Percentiles rank a stretch among this genome's conserved stretches.
phyloP scores from a whole-genome alignment of 345 rosid genomes.

The Brassica nigra region DNA sequence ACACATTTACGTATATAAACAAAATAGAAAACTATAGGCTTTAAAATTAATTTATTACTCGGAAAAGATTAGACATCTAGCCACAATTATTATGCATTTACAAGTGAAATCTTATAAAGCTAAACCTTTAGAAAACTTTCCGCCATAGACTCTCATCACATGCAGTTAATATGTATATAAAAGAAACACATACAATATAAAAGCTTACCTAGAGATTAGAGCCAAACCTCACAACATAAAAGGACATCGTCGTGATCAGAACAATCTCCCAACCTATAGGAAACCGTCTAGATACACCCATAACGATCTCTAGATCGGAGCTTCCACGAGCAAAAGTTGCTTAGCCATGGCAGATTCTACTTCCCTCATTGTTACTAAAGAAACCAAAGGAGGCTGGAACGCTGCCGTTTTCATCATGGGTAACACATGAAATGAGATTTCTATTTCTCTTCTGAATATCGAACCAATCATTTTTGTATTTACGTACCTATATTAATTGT shows the following conservation, averaged over 20 bases:
- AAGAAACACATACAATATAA: slow-evolving; percentile 7
- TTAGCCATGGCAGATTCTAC: slow-evolving; percentile 33
- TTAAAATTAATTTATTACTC: background rate
- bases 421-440: slow-evolving; percentile 35
- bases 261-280: background rate
- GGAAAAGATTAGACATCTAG: background rate
- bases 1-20: background rate
- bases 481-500: background rate
- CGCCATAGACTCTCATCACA: slow-evolving; percentile 5
- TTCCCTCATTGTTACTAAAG: background rate
- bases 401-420: slow-evolving; percentile 89
- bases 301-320: background rate
- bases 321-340: slow-evolving; percentile 6
- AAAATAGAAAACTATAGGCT: background rate
- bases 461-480: background rate
- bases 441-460: background rate
- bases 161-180: background rate
- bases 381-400: slow-evolving; percentile 71
- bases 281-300: slow-evolving; percentile 29
- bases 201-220: slow-evolving; percentile 22
- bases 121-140: background rate
- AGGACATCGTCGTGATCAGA: slow-evolving; percentile 6
- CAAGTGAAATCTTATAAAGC: background rate
- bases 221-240: slow-evolving; percentile 9
- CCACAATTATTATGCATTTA: background rate